Evolutionary conservation across 805 yeast genomes (phyloP).

Genomic region (Komagataella phaffii): DNA sequence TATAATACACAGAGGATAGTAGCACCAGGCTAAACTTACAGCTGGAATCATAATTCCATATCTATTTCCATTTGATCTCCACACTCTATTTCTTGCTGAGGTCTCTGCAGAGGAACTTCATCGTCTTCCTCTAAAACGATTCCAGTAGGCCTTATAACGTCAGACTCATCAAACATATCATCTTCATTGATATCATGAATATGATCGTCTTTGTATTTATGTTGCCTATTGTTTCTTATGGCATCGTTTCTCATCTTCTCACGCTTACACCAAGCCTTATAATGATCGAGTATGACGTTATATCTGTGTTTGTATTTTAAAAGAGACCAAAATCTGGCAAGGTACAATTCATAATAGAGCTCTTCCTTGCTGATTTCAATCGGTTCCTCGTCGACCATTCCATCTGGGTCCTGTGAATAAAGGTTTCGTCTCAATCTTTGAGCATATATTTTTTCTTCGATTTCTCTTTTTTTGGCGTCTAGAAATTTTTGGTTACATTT

Average conservation of each 20-base stretch:
- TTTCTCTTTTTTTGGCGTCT: constrained; percentile 2
- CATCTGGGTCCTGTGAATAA: background rate
- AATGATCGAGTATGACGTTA: background rate
- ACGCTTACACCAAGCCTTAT: background rate
- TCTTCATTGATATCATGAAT: background rate
- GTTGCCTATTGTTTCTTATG: background rate
- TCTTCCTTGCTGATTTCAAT: background rate
- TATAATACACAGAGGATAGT: background rate
- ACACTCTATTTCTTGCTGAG: background rate
- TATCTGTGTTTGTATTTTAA: background rate
- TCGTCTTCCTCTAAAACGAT: background rate
- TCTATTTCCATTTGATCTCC: constrained; percentile 4
- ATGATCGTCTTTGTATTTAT: constrained; percentile 2
- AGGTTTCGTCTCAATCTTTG: background rate
- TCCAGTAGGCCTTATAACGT: background rate
- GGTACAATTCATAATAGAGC: background rate
- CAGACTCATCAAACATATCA: background rate
- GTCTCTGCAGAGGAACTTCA: background rate
- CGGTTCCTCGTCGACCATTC: background rate
- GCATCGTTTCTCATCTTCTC: background rate
- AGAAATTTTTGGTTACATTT: constrained; percentile 3
- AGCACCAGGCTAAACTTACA: background rate
- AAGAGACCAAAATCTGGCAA: background rate
- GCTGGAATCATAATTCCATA: background rate
- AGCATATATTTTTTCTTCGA: background rate